Base-by-base conservation (phyloP, 2,329 filamentous ascomycete genomes). In the Cladosporium velox region DNA sequence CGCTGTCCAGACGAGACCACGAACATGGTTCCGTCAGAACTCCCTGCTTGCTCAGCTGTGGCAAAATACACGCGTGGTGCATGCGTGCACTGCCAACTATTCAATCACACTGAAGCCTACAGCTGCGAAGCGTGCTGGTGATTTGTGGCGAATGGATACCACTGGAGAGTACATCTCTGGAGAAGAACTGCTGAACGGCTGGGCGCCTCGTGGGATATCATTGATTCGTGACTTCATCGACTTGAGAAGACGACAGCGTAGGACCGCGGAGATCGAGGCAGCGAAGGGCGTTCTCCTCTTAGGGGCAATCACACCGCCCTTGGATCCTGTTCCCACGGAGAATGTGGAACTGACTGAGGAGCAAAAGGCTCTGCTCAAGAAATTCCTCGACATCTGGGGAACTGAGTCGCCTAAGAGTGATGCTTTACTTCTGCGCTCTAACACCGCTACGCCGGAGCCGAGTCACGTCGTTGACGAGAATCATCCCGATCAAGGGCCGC, bases 91-190 rank as follows among this genome's bases (percentile, higher is more conserved):
- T 24, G 89, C 88, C 54, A 91, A 97, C 66, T 99, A 96, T 79
- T 93, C 91, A 1, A 82, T 98, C 59, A 89, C 89, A 6, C 89
- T 98, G 78, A 90, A 92, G 34, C 95, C 95, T 0, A 89, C 92
- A 8, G 93, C 93, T 2, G 93, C 96, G 60, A 97, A 97, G 79
- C 87, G 92, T 57, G 92, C 93, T 0, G 92, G 92, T 3, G 95
- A 99, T 76, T 83, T 99, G 14, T 99, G 95, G 95, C 88, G 95
- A 64, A 92, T 98, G 88, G 96, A 93, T 77, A 98, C 93, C 18
- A 90, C 92, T 67, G 91, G 96, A 73, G 92, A 96, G 77, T 98
- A 97, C 75, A 91, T 99, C 72, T 97, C 97, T 77, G 95, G 95
- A 65, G 93, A 99, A 79, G 95, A 99, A 77, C 85, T 89, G 59